phyloP scores from a whole-genome alignment of 176 grass and related monocot species.

The Oryza punctata region DNA sequence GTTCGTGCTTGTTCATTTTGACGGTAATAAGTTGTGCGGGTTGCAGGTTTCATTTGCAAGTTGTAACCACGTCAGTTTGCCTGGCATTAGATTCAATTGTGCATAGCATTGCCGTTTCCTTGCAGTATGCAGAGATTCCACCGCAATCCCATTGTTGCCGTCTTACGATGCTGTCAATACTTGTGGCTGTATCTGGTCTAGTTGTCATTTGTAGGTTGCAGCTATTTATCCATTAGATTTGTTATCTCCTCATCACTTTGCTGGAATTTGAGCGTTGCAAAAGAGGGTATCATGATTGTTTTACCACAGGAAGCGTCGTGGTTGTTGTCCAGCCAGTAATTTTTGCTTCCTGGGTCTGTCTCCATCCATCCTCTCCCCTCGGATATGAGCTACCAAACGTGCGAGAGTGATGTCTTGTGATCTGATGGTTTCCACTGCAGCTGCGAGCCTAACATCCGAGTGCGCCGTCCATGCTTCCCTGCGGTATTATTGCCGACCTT shows the following conservation, averaged over 20 bases:
- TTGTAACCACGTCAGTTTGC: not conserved
- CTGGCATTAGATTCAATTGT: not conserved
- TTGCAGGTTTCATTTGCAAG: not conserved
- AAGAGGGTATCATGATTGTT: not conserved
- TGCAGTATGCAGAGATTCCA: not conserved
- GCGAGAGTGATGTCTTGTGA: not conserved
- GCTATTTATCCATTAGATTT: not conserved
- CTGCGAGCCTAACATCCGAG: not conserved
- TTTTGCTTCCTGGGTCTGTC: not conserved
- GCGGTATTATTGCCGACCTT: not conserved
- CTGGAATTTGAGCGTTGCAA: not conserved
- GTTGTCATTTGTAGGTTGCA: not conserved
- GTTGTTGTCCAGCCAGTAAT: not conserved
- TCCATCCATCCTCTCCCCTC: not conserved
- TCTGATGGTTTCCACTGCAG: not conserved
- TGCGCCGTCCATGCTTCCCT: not conserved
- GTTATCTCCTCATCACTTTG: not conserved
- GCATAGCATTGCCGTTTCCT: too few species aligned
- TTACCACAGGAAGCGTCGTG: not conserved
- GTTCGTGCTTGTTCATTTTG: not conserved
- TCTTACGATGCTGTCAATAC: not conserved
- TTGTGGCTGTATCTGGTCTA: not conserved
- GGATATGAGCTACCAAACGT: not conserved
- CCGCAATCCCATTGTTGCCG: not conserved
- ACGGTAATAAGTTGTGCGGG: not conserved